A percentile compares a stretch with the other conserved stretches of the same genome.
phyloP scores from a whole-genome alignment of 768 basidiomycete genomes.

The Polyporus arcularius region DNA sequence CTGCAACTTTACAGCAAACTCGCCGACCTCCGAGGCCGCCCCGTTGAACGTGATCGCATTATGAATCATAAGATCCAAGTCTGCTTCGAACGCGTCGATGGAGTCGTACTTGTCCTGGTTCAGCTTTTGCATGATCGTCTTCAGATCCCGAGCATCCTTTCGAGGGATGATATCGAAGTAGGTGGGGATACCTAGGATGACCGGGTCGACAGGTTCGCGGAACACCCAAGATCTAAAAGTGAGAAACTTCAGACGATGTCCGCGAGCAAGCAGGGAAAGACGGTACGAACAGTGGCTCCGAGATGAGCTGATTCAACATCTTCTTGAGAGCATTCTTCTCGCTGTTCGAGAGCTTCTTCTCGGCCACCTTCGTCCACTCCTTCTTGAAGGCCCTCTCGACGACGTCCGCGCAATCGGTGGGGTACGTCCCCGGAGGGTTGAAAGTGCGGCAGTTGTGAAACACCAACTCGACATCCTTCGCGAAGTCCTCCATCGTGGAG shows the following conservation, averaged over 20 bases:
- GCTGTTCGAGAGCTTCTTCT: slow-evolving; percentile 69
- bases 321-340: slow-evolving; percentile 81
- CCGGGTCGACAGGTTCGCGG: slow-evolving; percentile 87
- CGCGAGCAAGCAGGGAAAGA: slow-evolving; percentile 10
- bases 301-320: slow-evolving; percentile 65
- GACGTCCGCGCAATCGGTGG: slow-evolving; percentile 66
- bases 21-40: slow-evolving; percentile 74
- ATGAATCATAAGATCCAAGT: slow-evolving; percentile 82
- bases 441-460: slow-evolving; percentile 91
- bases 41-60: slow-evolving; percentile 93
- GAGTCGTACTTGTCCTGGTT: slow-evolving; percentile 82
- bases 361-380: slow-evolving; percentile 82
- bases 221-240: slow-evolving; percentile 68
- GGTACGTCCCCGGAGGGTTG: slow-evolving; percentile 82
- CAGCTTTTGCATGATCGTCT: slow-evolving; percentile 78
- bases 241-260: slow-evolving; percentile 1
- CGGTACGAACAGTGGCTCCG: slow-evolving; percentile 62
- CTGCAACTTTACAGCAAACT: slow-evolving; percentile 51
- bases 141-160: slow-evolving; percentile 86
- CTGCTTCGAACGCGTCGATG: slow-evolving; percentile 77
- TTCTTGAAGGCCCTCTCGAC: slow-evolving; percentile 78
- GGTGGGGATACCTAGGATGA: slow-evolving; percentile 76
- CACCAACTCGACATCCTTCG: slow-evolving; percentile 77
- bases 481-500: slow-evolving; percentile 78
- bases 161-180: slow-evolving; percentile 86